phyloP scores from a whole-genome alignment of 2,329 filamentous ascomycete species.

The Fusarium incarnatum region DNA sequence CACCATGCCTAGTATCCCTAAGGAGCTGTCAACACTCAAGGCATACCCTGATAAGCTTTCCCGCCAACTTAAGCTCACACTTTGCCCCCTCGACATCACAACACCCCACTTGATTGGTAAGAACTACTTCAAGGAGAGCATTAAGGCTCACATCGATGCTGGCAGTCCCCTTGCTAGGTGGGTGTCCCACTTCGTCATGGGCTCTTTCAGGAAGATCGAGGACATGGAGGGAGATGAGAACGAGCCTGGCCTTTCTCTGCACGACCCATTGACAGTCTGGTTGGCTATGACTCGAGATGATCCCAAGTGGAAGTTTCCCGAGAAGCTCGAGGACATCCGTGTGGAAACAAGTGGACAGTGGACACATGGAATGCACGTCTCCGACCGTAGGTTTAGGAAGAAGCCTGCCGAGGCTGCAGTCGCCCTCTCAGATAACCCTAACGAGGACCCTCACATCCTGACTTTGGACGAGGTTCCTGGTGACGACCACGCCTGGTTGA shows the following conservation, averaged over 20 bases:
- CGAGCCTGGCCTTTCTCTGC: conserved; percentile 73
- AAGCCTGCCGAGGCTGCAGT: conserved; percentile 61
- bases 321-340: conserved; percentile 81
- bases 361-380: conserved; percentile 90
- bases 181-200: conserved; percentile 77
- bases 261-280: conserved; percentile 84
- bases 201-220: conserved; percentile 76
- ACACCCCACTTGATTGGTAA: conserved; percentile 74
- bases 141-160: conserved; percentile 65
- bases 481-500: conserved; percentile 83
- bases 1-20: conserved; percentile 80
- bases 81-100: conserved; percentile 84
- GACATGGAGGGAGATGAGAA: conserved; percentile 68
- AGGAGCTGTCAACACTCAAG: conserved; percentile 62
- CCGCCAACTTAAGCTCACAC: conserved; percentile 71
- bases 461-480: conserved; percentile 67
- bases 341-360: conserved; percentile 93
- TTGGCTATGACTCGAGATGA: conserved; percentile 75
- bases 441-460: conserved; percentile 55
- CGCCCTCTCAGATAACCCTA: conserved; percentile 55
- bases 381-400: conserved; percentile 75
- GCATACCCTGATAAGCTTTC: conserved; percentile 74
- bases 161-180: conserved; percentile 81
- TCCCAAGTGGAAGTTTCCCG: conserved; percentile 67
- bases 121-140: conserved; percentile 67